Evolutionary conservation across 1,139 yeast species (phyloP), one percentile per base, ranked within the genome.

Genomic region (Blastobotrys capitulatus): DNA sequence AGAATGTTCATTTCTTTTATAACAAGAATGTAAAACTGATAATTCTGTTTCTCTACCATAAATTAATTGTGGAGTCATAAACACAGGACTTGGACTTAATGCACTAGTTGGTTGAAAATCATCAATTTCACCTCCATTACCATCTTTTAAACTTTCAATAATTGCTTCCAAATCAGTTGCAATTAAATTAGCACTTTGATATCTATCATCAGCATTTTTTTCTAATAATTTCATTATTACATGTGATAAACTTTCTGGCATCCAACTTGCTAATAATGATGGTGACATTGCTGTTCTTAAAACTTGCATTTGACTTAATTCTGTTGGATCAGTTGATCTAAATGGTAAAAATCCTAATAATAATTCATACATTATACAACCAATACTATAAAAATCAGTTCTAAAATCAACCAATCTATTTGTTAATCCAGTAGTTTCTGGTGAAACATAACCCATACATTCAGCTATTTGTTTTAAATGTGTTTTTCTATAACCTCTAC

Each of bases 351-450:
- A 62, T 0, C 81, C 80, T 8, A 75, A 68, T 12, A 77, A 53
- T 22, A 77, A 57, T 52, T 77, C 80, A 55, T 79, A 77, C 38
- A 78, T 54, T 2, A 78, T 72, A 25, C 78, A 69, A 25, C 83
- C 83, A 13, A 77, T 54, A 32, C 78, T 69, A 57, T 78, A 79
- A 47, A 77, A 69, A 58, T 79, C 83, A 0, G 82, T 70, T 43
- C 79, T 65, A 55, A 66, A 73, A 53, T 77, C 81, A 8, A 76
- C 77, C 2, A 71, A 63, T 35, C 69, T 63, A 41, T 67, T 66
- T 15, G 69, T 64, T 26, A 72, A 73, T 1, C 78, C 75, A 16
- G 78, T 70, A 3, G 73, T 67, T 58, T 78, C 82, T 1, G 83
- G 83, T 0, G 82, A 73, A 55, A 77, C 72, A 54, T 73, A 78